Conservation (phyloP, 148 eudicot species). For the Pharnaceum exiguum region DNA sequence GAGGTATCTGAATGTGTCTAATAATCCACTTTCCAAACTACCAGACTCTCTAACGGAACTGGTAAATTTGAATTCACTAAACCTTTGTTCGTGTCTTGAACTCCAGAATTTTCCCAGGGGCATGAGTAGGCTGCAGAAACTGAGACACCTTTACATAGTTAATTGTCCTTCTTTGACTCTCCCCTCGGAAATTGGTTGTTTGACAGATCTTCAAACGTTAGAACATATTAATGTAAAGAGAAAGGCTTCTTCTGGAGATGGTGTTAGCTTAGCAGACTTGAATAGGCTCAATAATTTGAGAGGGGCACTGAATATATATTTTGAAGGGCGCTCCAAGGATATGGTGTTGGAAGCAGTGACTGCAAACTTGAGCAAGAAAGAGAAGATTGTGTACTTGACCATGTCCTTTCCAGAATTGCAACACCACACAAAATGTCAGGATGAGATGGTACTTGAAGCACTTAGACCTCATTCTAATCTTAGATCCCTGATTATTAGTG, state of each 20-base stretch:
- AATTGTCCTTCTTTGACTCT: background rate
- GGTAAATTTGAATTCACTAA: background rate
- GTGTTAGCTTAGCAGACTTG: background rate
- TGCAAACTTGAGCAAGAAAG: slow-evolving; percentile 3
- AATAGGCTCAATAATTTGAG: background rate
- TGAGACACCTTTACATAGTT: slow-evolving; percentile 4
- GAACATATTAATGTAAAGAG: background rate
- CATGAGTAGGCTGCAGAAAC: background rate
- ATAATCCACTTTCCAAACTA: background rate
- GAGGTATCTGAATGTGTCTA: slow-evolving; percentile 15
- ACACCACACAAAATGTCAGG: background rate
- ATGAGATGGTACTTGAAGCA: slow-evolving; percentile 5
- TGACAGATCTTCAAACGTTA: slow-evolving; percentile 13
- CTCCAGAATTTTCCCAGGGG: background rate
- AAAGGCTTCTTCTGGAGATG: background rate
- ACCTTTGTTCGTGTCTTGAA: background rate
- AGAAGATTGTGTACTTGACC: background rate
- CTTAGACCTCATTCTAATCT: slow-evolving; percentile 6
- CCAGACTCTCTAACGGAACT: slow-evolving; percentile 1
- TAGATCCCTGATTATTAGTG: background rate
- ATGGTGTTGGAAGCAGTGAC: background rate
- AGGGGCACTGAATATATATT: background rate
- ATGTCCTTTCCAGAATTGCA: background rate
- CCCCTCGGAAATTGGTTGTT: slow-evolving; percentile 7
- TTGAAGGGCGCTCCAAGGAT: background rate